These are phyloP conservation scores for Eleusine indica DNA, from an alignment of 176 grass and related monocot species.

Conservation along the genomic window DNA sequence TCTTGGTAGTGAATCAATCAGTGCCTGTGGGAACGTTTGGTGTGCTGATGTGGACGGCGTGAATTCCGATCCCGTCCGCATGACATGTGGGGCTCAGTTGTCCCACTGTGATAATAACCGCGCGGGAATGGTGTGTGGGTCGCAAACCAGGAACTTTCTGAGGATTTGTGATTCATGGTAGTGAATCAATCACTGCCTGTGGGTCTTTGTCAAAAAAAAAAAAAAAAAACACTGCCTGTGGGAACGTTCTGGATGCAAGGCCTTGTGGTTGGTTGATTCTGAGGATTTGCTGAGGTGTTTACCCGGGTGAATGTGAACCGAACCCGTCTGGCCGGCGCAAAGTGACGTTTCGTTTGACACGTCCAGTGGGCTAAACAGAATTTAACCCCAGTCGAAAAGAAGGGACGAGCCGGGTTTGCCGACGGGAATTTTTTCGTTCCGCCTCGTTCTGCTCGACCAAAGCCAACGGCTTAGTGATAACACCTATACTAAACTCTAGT, in stretches of 20 bases:
- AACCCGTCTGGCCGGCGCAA: background rate
- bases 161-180: too few relatives aligned
- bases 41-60: background rate
- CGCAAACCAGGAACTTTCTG: background rate
- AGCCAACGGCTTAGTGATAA: too few relatives aligned
- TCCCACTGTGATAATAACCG: background rate
- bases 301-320: background rate
- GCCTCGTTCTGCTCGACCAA: too few relatives aligned
- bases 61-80: background rate
- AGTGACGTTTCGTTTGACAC: background rate
- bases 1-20: background rate
- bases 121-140: background rate
- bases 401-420: background rate
- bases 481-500: too few relatives aligned
- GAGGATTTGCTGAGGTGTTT: background rate
- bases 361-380: background rate
- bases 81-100: background rate
- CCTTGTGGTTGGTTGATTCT: background rate
- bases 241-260: slow-evolving; percentile 6
- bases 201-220: background rate
- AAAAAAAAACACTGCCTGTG: too few relatives aligned
- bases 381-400: background rate
- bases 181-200: too few relatives aligned
- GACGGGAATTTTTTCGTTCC: background rate
- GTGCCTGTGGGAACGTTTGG: background rate